Evolutionary conservation across 2,329 filamentous ascomycete genomes (phyloP).

Genomic region (Arachnomyces sp.): DNA sequence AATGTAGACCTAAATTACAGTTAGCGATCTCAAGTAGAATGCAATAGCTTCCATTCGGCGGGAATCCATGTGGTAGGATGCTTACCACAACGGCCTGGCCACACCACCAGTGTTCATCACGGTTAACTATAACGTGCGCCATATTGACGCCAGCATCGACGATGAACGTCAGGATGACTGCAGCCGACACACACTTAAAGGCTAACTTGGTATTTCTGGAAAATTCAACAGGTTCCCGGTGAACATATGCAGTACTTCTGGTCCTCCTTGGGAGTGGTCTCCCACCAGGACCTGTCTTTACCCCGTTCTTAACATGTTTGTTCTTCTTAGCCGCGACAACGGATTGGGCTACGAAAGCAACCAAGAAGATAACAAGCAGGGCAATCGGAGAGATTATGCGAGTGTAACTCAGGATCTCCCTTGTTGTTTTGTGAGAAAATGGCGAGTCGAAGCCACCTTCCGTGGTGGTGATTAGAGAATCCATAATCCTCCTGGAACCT

Average conservation of each 20-base stretch:
- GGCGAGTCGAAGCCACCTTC: slow-evolving; percentile 8
- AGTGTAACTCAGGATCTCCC: slow-evolving; percentile 38
- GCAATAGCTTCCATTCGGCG: slow-evolving; percentile 10
- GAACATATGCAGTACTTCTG: slow-evolving; percentile 41
- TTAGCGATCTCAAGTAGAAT: slow-evolving; percentile 7
- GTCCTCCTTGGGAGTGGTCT: slow-evolving; percentile 69
- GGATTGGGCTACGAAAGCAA: slow-evolving; percentile 53
- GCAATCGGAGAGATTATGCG: slow-evolving; percentile 56
- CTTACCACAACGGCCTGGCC: slow-evolving; percentile 68
- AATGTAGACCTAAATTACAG: slow-evolving; percentile 62
- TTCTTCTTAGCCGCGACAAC: slow-evolving; percentile 46
- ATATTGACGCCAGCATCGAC: slow-evolving; percentile 67
- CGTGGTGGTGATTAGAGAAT: slow-evolving; percentile 1
- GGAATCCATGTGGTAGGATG: slow-evolving; percentile 8
- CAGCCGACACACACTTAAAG: slow-evolving; percentile 66
- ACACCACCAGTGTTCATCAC: slow-evolving; percentile 69
- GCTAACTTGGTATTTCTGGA: slow-evolving; percentile 59
- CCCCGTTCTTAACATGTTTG: slow-evolving; percentile 38
- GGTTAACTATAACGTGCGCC: slow-evolving; percentile 59
- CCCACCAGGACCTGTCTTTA: slow-evolving; percentile 69
- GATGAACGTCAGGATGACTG: slow-evolving; percentile 65
- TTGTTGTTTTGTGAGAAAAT: slow-evolving; percentile 31
- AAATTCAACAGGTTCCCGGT: slow-evolving; percentile 47
- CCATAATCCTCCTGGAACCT: slow-evolving; percentile 12
- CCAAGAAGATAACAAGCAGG: slow-evolving; percentile 55